Base-by-base conservation (phyloP, 1,284 basidiomycete genomes). In the Heterobasidion annosum region DNA sequence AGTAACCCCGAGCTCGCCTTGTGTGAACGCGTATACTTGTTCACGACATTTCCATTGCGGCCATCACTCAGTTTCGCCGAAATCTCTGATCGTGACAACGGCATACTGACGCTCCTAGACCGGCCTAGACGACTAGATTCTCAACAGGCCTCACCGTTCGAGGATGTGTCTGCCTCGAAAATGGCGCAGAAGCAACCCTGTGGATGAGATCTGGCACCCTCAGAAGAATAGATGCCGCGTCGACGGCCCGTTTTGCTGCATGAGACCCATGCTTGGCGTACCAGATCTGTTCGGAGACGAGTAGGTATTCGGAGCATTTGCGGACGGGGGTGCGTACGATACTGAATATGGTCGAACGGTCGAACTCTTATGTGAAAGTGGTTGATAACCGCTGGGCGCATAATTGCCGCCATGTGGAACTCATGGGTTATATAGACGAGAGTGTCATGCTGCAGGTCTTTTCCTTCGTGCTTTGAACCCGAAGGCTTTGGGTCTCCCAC, bases 31-130 rank as follows among this genome's bases (percentile, higher is more conserved):
- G 25, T 25, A 25, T 25, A 40, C 37, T 40, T 40, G 37, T n/a
- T 8, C 48, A 19, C 16, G 46, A 34, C 33, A 10, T 35, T 32
- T 18, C 34, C 48, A 34, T 25, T 34, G 9, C 15, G 8, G 46
- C 13, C 46, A 33, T 25, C 46, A 33, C 46, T 33, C 33, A 46
- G 47, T 58, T 58, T 51, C 50, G 33, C 57, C 57, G 55, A 58
- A 50, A 42, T 56, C 56, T 54, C 32, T 5, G 44, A 32, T 19
- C 25, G 15, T 33, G 19, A 9, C 51, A 34, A 19, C 40, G 35
- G 40, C 35, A 37, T 8, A 18, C 37, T 43, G 16, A 16, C 18
- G 19, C 42, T 25, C 44, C 9, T 44, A 19, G 43, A 25, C 19
- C 13, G 42, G 34, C 34, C 46, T 42, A 47, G 42, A 16, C 44